phyloP scores from a whole-genome alignment of 2,329 filamentous ascomycete genomes.

The Aureobasidium leucospermi region DNA sequence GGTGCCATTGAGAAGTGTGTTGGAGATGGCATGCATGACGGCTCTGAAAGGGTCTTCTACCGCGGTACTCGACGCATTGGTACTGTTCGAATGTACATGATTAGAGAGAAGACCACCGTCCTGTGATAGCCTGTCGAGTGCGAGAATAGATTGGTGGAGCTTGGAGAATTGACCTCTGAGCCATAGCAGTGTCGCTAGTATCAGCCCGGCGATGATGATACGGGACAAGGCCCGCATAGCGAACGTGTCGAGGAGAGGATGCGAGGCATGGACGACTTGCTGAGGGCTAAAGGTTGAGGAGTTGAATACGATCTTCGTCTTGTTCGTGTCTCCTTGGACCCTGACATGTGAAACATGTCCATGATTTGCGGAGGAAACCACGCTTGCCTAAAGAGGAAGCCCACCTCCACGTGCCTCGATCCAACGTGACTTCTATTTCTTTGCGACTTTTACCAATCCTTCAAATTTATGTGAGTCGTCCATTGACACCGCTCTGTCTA shows the following conservation, averaged over 20 bases:
- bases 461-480: too few relatives aligned
- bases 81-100: neutral
- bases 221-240: slow-evolving; percentile 5
- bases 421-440: too few relatives aligned
- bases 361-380: neutral
- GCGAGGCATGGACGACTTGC: neutral
- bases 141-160: neutral
- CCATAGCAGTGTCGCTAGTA: slow-evolving; percentile 6
- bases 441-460: too few relatives aligned
- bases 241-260: neutral
- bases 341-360: neutral
- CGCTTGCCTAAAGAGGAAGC: neutral
- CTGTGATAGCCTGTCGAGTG: neutral
- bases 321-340: neutral
- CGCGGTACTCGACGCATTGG: neutral
- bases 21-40: slow-evolving; percentile 1
- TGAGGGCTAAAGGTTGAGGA: neutral
- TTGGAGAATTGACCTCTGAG: neutral
- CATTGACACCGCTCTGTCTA: too few relatives aligned
- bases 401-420: too few relatives aligned
- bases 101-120: neutral
- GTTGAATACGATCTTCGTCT: neutral
- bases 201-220: neutral
- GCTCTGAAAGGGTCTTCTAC: neutral
- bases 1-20: neutral